Percentiles rank a stretch among this genome's conserved stretches.
phyloP scores from a whole-genome alignment of 768 basidiomycete genomes.

The Russula earlei region DNA sequence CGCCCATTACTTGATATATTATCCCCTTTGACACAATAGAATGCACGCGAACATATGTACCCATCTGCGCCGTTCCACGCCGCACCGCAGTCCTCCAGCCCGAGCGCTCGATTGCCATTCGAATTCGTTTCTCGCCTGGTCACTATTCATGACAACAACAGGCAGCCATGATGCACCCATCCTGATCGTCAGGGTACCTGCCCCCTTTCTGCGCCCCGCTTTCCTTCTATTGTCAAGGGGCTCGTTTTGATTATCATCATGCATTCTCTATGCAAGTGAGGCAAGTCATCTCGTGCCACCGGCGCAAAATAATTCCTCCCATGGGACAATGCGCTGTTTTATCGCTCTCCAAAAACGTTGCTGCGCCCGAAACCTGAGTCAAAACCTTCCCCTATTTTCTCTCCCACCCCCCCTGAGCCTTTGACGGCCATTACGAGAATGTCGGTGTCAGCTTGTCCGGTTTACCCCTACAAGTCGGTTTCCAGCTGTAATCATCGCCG shows the following conservation, averaged over 20 bases:
- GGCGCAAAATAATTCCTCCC: conserved; percentile 3
- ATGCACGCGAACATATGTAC: not conserved
- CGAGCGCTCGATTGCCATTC: not conserved
- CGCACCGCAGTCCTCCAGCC: not conserved
- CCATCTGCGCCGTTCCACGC: conserved; percentile 3
- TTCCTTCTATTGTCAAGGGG: not conserved
- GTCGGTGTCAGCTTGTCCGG: not conserved
- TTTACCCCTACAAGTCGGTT: not conserved
- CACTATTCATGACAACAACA: conserved; percentile 5
- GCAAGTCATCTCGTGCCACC: not conserved
- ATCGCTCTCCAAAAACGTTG: not conserved
- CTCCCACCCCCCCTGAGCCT: not conserved
- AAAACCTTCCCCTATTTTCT: conserved; percentile 5
- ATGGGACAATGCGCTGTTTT: not conserved
- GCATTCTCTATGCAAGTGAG: not conserved
- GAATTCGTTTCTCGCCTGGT: not conserved
- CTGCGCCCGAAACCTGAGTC: conserved; percentile 5
- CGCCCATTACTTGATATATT: conserved; percentile 14
- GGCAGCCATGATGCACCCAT: not conserved
- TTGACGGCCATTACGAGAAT: conserved; percentile 3
- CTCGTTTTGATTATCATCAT: not conserved
- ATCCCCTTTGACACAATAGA: conserved; percentile 11
- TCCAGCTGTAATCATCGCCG: conserved; percentile 6
- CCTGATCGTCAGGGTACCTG: conserved; percentile 4
- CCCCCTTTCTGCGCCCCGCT: not conserved